Evolutionary conservation across 2,329 filamentous ascomycete genomes (phyloP).

Genomic region (Xylaria sp.): DNA sequence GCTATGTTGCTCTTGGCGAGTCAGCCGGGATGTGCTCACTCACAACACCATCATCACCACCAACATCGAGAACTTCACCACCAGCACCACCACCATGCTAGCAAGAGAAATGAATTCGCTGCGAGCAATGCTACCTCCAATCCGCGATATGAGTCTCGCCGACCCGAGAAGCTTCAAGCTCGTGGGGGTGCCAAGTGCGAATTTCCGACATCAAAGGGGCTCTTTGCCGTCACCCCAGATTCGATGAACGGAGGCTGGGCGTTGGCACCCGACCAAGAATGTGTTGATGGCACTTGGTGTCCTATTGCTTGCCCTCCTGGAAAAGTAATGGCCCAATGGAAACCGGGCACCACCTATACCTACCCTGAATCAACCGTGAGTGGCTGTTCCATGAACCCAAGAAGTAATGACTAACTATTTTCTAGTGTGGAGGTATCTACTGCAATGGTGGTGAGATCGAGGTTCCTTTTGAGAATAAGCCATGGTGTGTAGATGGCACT

Average conservation of each 20-base stretch:
- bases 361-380: conserved; percentile 76
- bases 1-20: conserved; percentile 54
- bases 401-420: conserved; percentile 28
- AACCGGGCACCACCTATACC: conserved; percentile 69
- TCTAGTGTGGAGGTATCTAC: conserved; percentile 74
- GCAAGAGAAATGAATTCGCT: conserved; percentile 44
- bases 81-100: conserved; percentile 41
- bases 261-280: conserved; percentile 76
- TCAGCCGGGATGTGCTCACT: conserved; percentile 45
- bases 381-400: conserved; percentile 23
- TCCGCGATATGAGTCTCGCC: conserved; percentile 39
- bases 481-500: conserved; percentile 73
- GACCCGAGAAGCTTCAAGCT: conserved; percentile 52
- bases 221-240: conserved; percentile 71
- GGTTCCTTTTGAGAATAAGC: conserved; percentile 71
- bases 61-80: conserved; percentile 47
- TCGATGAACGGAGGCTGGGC: conserved; percentile 76
- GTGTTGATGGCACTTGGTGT: conserved; percentile 71
- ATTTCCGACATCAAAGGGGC: conserved; percentile 69
- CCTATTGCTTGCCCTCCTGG: conserved; percentile 78
- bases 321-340: conserved; percentile 81
- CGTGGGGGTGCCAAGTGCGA: conserved; percentile 60
- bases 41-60: conserved; percentile 47
- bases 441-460: conserved; percentile 71
- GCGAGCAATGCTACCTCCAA: conserved; percentile 36